A percentile compares a stretch with the other conserved stretches of the same genome.
Conservation (phyloP, 345 rosid genomes). For the Cardiospermum halicacabum region DNA sequence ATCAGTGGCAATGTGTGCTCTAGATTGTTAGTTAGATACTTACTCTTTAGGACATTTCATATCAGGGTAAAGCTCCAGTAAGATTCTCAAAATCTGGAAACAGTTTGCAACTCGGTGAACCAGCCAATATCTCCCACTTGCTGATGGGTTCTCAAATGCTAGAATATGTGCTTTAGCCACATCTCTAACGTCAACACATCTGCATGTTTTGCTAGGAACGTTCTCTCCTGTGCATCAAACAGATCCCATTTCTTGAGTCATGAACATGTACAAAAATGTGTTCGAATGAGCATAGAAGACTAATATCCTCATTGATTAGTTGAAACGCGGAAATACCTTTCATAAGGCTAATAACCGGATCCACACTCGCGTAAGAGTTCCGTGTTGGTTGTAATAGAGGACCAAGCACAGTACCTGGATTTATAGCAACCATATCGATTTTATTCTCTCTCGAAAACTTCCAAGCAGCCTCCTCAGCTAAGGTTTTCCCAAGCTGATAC, state of each 20-base stretch:
- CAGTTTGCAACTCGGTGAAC: conserved; percentile 17
- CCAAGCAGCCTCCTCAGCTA: conserved; percentile 50
- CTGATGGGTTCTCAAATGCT: conserved; percentile 47
- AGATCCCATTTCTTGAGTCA: neutral
- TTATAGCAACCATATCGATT: conserved; percentile 35
- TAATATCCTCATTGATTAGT: neutral
- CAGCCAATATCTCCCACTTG: conserved; percentile 38
- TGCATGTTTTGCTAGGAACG: neutral
- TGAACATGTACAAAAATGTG: neutral
- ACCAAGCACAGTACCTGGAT: conserved; percentile 39
- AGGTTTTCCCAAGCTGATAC: conserved; percentile 37
- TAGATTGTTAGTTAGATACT: neutral
- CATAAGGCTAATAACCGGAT: conserved; percentile 16
- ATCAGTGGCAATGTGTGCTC: neutral
- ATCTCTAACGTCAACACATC: conserved; percentile 48
- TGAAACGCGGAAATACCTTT: conserved; percentile 3
- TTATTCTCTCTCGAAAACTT: conserved; percentile 33
- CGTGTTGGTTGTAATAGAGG: conserved; percentile 40
- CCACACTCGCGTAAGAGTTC: conserved; percentile 22
- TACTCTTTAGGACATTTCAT: conserved; percentile 23
- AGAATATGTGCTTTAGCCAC: conserved; percentile 47
- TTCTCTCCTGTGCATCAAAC: conserved; percentile 1
- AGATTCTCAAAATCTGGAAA: conserved; percentile 4
- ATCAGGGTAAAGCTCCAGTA: conserved; percentile 14
- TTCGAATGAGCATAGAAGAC: neutral